Base-by-base conservation (phyloP, 495 filamentous ascomycete genomes). In the Talaromyces nanjingensis region DNA sequence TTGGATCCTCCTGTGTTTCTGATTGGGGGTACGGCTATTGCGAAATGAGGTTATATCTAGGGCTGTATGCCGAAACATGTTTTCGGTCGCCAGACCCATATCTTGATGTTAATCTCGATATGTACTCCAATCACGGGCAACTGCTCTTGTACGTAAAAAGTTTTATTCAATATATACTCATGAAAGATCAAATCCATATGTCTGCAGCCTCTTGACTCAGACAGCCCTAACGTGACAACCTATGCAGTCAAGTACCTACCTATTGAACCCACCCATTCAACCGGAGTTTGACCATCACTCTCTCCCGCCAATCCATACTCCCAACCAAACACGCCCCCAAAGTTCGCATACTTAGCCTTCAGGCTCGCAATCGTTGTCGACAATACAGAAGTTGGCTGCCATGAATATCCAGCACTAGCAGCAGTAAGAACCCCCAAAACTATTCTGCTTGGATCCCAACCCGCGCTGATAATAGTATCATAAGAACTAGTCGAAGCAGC, bases 301-400 rank as follows among this genome's bases (percentile, higher is more conserved):
- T 20, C 16, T 27, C 63, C 63, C 22, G 63, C 63, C 18, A 39
- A 25, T 16, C 53, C 53, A 64, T 88, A 90, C 70, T 90, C 87
- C 87, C 87, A 90, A 5, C 88, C 87, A 80, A 84, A 84, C 1
- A 89, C 80, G 5, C 87, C 87, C 5, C 87, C 88, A 70, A 90
- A 88, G 16, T 72, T 68, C 3, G 78, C 73, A 64, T 80, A 84
- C 64, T 66, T 69, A 49, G 71, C 66, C 56, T 77, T 63, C 58
- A 81, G 58, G 6, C 58, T 63, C 7, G 78, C 64, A 22, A 81
- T 71, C 0, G 65, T 65, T 39, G 49, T 65, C 54, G 71, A 69
- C 22, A 76, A 39, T 6, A 70, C 66, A 54, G 73, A 73, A 29
- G 66, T 69, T 14, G 69, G 70, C n/a, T 79, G 70, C 66, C 71